phyloP scores from a whole-genome alignment of 1,284 basidiomycete species.

The Ceratobasidium sp. region DNA sequence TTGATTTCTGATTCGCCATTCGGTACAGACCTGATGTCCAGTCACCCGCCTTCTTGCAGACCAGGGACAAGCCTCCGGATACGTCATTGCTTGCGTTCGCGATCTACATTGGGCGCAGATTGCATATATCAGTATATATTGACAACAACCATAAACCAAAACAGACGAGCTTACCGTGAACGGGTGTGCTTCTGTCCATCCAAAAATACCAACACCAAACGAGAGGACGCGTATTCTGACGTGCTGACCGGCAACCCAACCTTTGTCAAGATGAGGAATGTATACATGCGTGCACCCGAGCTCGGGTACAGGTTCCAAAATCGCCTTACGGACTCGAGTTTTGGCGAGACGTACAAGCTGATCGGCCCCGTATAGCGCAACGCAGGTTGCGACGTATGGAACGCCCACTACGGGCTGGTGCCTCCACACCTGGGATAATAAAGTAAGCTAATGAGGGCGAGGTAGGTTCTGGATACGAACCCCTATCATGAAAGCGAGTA shows the following conservation, averaged over 20 bases:
- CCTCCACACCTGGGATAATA: slow-evolving; percentile 43
- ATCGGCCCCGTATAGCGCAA: slow-evolving; percentile 32
- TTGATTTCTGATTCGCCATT: slow-evolving; percentile 23
- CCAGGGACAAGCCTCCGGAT: slow-evolving; percentile 46
- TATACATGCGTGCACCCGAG: slow-evolving; percentile 25
- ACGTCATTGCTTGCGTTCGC: slow-evolving; percentile 27
- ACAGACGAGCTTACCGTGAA: slow-evolving; percentile 18
- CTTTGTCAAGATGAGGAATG: slow-evolving; percentile 12
- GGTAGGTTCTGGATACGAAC: slow-evolving; percentile 43
- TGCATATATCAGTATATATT: not conserved
- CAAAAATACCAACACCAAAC: slow-evolving; percentile 34
- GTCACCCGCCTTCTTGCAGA: slow-evolving; percentile 45
- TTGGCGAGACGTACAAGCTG: slow-evolving; percentile 26
- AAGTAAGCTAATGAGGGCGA: not conserved
- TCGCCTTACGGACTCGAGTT: slow-evolving; percentile 25
- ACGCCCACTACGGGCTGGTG: slow-evolving; percentile 30
- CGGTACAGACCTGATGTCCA: slow-evolving; percentile 45
- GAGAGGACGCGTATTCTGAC: slow-evolving; percentile 32
- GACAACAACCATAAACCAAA: not conserved
- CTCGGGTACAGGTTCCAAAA: slow-evolving; percentile 24
- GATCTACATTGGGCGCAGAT: slow-evolving; percentile 20
- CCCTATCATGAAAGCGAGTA: slow-evolving; percentile 39
- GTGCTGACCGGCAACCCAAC: slow-evolving; percentile 37
- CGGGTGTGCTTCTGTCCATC: slow-evolving; percentile 34
- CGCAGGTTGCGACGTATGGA: slow-evolving; percentile 31